Evolutionary conservation across 768 basidiomycete genomes (phyloP), one percentile per base, ranked within the genome.

Genomic region (Boletus vermiculosoides): DNA sequence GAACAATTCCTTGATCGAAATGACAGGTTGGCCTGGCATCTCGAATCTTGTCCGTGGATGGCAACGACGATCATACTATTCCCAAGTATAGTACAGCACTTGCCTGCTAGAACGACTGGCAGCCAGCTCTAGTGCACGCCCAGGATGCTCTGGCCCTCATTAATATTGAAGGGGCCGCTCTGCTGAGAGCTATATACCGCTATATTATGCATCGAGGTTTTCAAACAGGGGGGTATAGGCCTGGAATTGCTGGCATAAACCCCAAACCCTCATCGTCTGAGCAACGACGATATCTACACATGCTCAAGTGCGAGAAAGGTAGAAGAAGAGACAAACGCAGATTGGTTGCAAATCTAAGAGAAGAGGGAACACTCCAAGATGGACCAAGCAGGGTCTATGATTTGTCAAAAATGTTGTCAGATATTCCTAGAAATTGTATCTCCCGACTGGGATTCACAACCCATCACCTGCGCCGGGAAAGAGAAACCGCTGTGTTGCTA

Each of bases 391-490:
- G 22, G 39, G 33, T 52, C 45, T 49, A 45, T 49, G n/a, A 23
- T 34, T 59, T 20, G 44, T 52, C 49, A 50, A 52, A 18, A 18
- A 18, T 40, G n/a, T 10, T 11, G 18, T 8, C 16, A 58, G 22
- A 54, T 50, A 36, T 44, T 30, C 28, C 22, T 41, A 50, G 52
- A 60, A 45, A 50, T 28, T 33, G 20, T 41, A 31, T 49, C 23
- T n/a, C 48, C 50, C 16, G 28, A 30, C 45, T 5, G 44, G 52
- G 30, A 34, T 37, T 66, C 44, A 66, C 58, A 67, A 42, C 5
- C 55, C 57, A 33, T 60, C 63, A 18, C 51, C 42, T 10, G 22
- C 6, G 5, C 50, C 22, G 25, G 66, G 67, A 51, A 67, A 69
- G 39, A 59, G 33, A 36, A 62, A 67, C 2, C 45, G 57, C 4